These are phyloP conservation scores for Zasmidium cellare DNA, from an alignment of 2,329 filamentous ascomycete genomes.

Conservation along the genomic window DNA sequence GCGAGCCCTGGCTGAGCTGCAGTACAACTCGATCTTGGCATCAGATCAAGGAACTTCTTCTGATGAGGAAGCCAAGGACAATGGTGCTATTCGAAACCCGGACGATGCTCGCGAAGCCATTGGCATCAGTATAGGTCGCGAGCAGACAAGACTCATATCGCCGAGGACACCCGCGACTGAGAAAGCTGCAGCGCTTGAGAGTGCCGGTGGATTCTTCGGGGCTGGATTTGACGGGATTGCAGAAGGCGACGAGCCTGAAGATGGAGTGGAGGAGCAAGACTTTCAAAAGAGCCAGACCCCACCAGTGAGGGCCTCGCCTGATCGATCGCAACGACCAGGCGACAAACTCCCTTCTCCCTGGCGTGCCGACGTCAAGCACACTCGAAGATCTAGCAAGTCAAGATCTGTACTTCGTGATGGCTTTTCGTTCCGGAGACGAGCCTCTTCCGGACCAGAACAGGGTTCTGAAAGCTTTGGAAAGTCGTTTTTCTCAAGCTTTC, in stretches of 20 bases:
- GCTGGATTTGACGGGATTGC: conserved; percentile 15
- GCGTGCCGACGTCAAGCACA: conserved; percentile 40
- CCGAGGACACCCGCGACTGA: conserved; percentile 59
- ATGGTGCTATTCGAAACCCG: conserved; percentile 25
- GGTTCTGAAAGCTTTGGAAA: conserved; percentile 25
- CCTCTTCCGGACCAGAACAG: conserved; percentile 40
- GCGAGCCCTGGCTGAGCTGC: conserved; percentile 44
- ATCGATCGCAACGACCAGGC: not conserved
- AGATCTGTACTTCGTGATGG: conserved; percentile 40
- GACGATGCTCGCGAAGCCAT: conserved; percentile 49
- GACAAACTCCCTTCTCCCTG: conserved; percentile 45
- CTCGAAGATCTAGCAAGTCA: conserved; percentile 37
- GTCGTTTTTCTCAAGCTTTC: conserved; percentile 30
- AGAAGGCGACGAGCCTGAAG: not conserved
- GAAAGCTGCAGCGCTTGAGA: conserved; percentile 58
- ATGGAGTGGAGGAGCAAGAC: conserved; percentile 5
- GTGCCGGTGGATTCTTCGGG: conserved; percentile 49
- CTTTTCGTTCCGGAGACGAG: conserved; percentile 39
- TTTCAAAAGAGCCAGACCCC: conserved; percentile 19
- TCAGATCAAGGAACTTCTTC: conserved; percentile 44
- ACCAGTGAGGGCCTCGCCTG: not conserved
- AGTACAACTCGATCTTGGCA: conserved; percentile 42
- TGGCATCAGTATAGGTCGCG: conserved; percentile 59
- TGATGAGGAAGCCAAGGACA: conserved; percentile 38
- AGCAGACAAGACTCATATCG: conserved; percentile 58